Evolutionary conservation across 2,329 filamentous ascomycete species (phyloP).

Genomic region (Plenodomus biglobosus): DNA sequence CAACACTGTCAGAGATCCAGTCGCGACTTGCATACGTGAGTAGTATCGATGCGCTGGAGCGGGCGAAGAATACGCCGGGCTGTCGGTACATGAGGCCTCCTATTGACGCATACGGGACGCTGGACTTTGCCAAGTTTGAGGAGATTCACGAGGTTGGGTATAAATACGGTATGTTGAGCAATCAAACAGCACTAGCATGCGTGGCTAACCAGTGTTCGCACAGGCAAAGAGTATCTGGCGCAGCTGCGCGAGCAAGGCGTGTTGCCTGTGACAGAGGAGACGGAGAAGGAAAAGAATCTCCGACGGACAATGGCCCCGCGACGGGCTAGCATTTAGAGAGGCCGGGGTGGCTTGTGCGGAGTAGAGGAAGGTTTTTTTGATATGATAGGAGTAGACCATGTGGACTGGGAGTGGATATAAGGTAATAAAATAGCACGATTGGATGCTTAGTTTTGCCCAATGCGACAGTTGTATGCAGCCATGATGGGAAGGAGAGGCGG

Average conservation of each 20-base stretch:
- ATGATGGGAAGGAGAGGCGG: conserved; percentile 12
- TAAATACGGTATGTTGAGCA: conserved; percentile 59
- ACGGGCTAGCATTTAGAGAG: conserved; percentile 24
- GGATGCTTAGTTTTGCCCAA: conserved; percentile 21
- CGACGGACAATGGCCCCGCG: conserved; percentile 56
- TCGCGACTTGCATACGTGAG: conserved; percentile 92
- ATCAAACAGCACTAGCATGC: neutral
- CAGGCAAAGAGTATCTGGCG: conserved; percentile 71
- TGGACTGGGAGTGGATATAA: conserved; percentile 12
- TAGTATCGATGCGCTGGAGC: conserved; percentile 89
- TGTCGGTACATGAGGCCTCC: conserved; percentile 97
- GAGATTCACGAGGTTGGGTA: conserved; percentile 94
- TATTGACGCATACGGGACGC: conserved; percentile 86
- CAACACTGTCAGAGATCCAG: conserved; percentile 94
- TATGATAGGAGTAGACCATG: too few relatives aligned
- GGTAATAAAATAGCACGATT: conserved; percentile 17
- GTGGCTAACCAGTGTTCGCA: neutral
- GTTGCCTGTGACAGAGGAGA: conserved; percentile 60
- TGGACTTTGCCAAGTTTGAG: conserved; percentile 97
- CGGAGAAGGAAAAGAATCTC: conserved; percentile 54
- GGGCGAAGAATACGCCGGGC: conserved; percentile 85
- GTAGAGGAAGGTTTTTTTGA: too few relatives aligned
- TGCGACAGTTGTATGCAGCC: conserved; percentile 14
- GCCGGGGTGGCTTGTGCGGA: conserved; percentile 7
- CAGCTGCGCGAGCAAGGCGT: conserved; percentile 76